A percentile compares a stretch with the other conserved stretches of the same genome.
Evolutionary conservation across 306 rosid genomes (phyloP).

Genomic region (Sophora flavescens): DNA sequence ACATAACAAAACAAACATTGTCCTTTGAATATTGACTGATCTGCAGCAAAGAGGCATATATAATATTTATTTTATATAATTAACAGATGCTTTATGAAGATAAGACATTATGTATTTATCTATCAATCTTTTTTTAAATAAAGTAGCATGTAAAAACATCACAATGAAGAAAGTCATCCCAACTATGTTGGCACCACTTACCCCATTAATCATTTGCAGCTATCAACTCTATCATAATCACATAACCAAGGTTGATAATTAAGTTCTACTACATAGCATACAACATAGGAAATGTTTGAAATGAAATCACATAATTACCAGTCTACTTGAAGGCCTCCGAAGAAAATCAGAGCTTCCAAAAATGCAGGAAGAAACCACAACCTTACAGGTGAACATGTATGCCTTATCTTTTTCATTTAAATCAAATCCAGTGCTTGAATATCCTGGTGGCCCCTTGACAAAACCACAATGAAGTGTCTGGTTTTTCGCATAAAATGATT

Average conservation of each 20-base stretch:
- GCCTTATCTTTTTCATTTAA: conserved; percentile 71
- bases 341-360: conserved; percentile 95
- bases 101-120: background rate
- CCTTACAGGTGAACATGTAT: conserved; percentile 75
- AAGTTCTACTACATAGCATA: conserved; percentile 33
- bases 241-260: conserved; percentile 32
- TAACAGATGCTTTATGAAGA: conserved; percentile 35
- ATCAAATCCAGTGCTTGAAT: conserved; percentile 84
- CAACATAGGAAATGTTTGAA: conserved; percentile 3
- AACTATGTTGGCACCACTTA: too few relatives aligned
- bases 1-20: conserved; percentile 90
- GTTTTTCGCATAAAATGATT: conserved; percentile 70
- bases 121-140: too few relatives aligned
- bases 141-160: too few relatives aligned
- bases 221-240: conserved; percentile 8
- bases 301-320: conserved; percentile 57
- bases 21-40: conserved; percentile 87
- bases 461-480: conserved; percentile 91
- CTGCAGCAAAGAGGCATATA: conserved; percentile 60
- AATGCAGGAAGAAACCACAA: conserved; percentile 93
- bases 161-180: too few relatives aligned
- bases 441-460: conserved; percentile 66
- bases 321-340: conserved; percentile 86
- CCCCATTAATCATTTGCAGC: too few relatives aligned
- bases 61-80: conserved; percentile 16